Conservation (phyloP, 306 rosid species). For the Sicyos baderoa region DNA sequence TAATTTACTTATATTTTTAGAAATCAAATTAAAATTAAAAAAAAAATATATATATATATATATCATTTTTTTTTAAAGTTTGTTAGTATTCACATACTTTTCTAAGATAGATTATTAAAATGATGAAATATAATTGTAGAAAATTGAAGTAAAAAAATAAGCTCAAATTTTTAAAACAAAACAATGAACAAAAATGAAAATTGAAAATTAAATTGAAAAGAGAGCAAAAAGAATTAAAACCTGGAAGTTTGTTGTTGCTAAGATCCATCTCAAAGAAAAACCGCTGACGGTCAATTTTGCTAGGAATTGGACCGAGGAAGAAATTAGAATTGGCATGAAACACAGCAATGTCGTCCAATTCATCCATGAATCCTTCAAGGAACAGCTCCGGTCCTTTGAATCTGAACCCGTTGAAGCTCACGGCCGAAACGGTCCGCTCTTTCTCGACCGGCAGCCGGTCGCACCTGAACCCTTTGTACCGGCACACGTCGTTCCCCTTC, state of each 20-base stretch:
- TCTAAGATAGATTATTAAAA: too few relatives aligned
- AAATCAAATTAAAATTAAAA: too few relatives aligned
- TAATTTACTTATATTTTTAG: too few relatives aligned
- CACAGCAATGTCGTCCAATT: slow-evolving; percentile 36
- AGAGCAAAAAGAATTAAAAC: not conserved
- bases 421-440: slow-evolving; percentile 26
- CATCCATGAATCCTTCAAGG: slow-evolving; percentile 25
- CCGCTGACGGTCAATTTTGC: rapidly evolving
- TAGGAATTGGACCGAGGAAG: slow-evolving; percentile 31
- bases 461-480: slow-evolving; percentile 30
- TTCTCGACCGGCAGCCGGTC: not conserved
- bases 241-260: slow-evolving; percentile 45
- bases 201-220: not conserved
- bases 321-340: slow-evolving; percentile 77
- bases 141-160: too few relatives aligned
- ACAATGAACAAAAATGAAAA: not conserved
- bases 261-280: slow-evolving; percentile 68
- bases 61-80: too few relatives aligned
- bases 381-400: slow-evolving; percentile 13
- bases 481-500: slow-evolving; percentile 14
- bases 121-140: too few relatives aligned
- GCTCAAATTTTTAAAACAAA: not conserved
- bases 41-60: too few relatives aligned
- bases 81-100: too few relatives aligned
- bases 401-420: slow-evolving; percentile 36